phyloP scores from a whole-genome alignment of 2,329 filamentous ascomycete species.

The Aspergillus sp. region DNA sequence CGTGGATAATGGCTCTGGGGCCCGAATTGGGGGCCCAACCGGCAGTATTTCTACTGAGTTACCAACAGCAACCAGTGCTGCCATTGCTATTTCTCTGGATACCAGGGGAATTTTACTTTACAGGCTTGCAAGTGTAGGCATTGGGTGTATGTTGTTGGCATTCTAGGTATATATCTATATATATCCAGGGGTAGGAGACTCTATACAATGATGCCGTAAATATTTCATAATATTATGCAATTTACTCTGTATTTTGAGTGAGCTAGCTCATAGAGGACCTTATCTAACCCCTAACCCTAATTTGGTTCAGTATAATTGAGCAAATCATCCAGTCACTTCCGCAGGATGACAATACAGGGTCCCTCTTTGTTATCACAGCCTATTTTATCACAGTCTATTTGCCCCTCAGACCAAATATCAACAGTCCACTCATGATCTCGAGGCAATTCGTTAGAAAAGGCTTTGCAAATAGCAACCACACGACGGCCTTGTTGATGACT shows the following conservation, averaged over 20 bases:
- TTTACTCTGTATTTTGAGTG: no score
- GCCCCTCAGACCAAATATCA: not conserved
- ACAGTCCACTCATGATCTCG: not conserved
- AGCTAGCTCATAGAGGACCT: no score
- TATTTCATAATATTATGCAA: no score
- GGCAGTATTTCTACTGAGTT: constrained; percentile 12
- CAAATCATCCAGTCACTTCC: no score
- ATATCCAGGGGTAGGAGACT: no score
- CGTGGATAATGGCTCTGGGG: constrained; percentile 35
- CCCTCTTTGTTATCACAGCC: not conserved
- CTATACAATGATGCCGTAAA: no score
- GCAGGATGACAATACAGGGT: not conserved
- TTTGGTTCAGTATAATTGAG: no score
- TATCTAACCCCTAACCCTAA: no score
- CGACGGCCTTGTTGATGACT: constrained; percentile 26
- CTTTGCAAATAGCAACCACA: constrained; percentile 17
- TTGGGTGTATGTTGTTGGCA: constrained; percentile 11
- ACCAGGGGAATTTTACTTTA: constrained; percentile 12
- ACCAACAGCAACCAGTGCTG: constrained; percentile 12
- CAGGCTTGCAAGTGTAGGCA: constrained; percentile 18
- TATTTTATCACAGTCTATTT: no score
- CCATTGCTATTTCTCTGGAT: constrained; percentile 11
- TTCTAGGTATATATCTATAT: not conserved
- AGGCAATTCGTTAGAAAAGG: not conserved
- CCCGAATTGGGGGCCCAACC: constrained; percentile 30